phyloP scores from a whole-genome alignment of 306 rosid genomes.

The Rosa rugosa region DNA sequence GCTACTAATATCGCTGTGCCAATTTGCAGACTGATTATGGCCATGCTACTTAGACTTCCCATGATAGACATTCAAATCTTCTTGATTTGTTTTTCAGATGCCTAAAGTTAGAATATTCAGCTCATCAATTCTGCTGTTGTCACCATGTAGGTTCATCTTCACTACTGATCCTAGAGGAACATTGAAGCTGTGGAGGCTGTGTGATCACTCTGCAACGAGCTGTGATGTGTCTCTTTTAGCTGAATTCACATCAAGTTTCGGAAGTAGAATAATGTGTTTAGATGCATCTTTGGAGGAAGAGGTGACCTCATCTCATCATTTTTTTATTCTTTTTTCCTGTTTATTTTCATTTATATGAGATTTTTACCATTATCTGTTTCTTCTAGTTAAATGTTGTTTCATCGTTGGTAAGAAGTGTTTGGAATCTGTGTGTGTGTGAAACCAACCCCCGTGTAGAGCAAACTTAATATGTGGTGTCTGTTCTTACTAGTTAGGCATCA shows the following conservation, averaged over 20 bases:
- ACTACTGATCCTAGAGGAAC: constrained; percentile 85
- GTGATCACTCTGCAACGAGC: constrained; percentile 40
- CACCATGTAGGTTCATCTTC: constrained; percentile 68
- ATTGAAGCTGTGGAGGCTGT: constrained; percentile 85
- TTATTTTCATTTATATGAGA: constrained; percentile 9
- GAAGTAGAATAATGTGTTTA: constrained; percentile 72
- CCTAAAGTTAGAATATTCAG: neutral
- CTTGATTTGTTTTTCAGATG: neutral
- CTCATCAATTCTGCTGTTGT: constrained; percentile 29
- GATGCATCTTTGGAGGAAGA: constrained; percentile 77
- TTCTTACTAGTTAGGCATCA: neutral
- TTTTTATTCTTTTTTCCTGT: neutral
- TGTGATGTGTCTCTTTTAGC: constrained; percentile 46
- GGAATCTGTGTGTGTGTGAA: neutral
- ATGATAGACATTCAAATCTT: constrained; percentile 5
- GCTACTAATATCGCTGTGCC: neutral
- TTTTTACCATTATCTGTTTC: neutral
- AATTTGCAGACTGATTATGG: neutral
- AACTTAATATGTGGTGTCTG: neutral
- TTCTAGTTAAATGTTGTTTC: neutral
- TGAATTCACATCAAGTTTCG: constrained; percentile 65
- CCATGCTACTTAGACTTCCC: neutral
- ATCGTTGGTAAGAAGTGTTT: neutral
- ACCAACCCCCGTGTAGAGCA: neutral
- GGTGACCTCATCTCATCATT: constrained; percentile 43